phyloP scores from a whole-genome alignment of 345 rosid genomes.

The Euphorbia pulcherrima region DNA sequence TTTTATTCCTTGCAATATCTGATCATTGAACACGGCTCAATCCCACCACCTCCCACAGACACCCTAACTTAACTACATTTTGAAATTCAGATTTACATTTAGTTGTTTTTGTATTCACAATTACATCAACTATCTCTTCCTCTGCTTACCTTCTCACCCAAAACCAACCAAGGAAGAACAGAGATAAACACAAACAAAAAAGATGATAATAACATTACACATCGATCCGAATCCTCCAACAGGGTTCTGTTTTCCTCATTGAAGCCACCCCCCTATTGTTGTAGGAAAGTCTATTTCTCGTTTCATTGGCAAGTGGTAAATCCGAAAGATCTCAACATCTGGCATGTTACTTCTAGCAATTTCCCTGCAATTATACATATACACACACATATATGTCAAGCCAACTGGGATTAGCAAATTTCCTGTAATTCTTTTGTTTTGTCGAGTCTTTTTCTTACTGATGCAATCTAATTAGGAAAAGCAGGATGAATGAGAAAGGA shows the following conservation, averaged over 20 bases:
- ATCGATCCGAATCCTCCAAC: neutral
- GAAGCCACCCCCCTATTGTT: neutral
- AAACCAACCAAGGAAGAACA: neutral
- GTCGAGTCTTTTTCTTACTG: neutral
- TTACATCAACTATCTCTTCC: neutral
- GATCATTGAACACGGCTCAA: neutral
- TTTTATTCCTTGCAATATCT: neutral
- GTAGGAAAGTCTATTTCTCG: neutral
- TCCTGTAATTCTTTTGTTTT: neutral
- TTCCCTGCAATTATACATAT: slow-evolving; percentile 6
- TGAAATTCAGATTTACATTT: neutral
- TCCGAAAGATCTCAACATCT: slow-evolving; percentile 13
- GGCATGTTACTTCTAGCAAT: slow-evolving; percentile 17
- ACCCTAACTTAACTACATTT: neutral
- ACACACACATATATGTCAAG: neutral
- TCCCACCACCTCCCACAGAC: neutral
- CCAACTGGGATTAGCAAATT: too few species aligned
- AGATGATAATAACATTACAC: too few species aligned
- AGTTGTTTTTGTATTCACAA: neutral
- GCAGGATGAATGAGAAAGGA: too few species aligned
- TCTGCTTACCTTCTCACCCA: neutral
- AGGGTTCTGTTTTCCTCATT: neutral
- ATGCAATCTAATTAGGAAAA: too few species aligned
- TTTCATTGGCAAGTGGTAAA: slow-evolving; percentile 14
- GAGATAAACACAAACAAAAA: neutral